Conservation (phyloP, 148 eudicot genomes). For the Nyssa sinensis region DNA sequence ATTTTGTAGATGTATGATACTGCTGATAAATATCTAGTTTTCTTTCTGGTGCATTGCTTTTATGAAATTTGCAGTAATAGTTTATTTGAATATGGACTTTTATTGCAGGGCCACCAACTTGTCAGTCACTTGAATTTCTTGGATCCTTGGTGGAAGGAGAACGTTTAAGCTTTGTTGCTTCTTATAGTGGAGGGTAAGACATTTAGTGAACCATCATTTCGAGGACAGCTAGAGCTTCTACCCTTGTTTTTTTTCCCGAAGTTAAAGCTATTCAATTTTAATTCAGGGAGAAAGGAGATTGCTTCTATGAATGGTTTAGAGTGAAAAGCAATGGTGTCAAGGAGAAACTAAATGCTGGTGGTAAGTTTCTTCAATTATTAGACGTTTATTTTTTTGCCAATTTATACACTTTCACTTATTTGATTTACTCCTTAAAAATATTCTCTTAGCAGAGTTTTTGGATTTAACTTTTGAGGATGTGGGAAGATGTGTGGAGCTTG, state of each 20-base stretch:
- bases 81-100: conserved; percentile 12
- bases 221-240: neutral
- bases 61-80: neutral
- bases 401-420: conserved; percentile 13
- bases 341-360: conserved; percentile 61
- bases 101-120: conserved; percentile 75
- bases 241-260: neutral
- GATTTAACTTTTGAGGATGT: conserved; percentile 76
- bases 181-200: conserved; percentile 89
- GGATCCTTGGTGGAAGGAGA: conserved; percentile 79
- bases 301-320: conserved; percentile 84
- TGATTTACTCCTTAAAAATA: conserved; percentile 2
- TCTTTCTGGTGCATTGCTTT: neutral
- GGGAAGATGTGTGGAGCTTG: conserved; percentile 63
- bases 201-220: conserved; percentile 5
- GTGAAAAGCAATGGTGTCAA: conserved; percentile 52
- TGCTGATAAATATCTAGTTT: too few relatives aligned
- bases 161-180: conserved; percentile 58
- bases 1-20: too few relatives aligned
- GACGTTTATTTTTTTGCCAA: conserved; percentile 6
- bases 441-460: conserved; percentile 49
- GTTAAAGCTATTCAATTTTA: conserved; percentile 7
- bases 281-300: conserved; percentile 76
- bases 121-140: conserved; percentile 61
- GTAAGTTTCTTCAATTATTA: conserved; percentile 31